Conservation (phyloP, 352 stramenopile species). For the Phytopythium sindhum region DNA sequence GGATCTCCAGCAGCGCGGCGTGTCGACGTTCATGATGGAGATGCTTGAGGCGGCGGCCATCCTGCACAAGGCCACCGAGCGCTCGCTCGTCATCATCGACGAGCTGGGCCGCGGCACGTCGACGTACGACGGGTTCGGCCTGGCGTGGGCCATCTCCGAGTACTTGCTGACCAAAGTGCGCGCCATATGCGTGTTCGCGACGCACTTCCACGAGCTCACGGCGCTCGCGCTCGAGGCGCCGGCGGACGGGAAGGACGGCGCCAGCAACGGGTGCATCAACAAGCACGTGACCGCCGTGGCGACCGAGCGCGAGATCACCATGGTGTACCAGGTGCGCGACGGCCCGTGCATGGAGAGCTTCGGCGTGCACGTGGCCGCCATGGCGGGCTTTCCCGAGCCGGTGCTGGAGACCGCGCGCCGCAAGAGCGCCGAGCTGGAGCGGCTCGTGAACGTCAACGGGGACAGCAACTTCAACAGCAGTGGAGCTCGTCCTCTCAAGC, state of each 20-base stretch:
- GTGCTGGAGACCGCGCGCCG: slow-evolving; percentile 93
- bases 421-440: slow-evolving; percentile 95
- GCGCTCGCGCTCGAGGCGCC: slow-evolving; percentile 78
- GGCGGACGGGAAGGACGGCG: slow-evolving; percentile 11
- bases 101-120: slow-evolving; percentile 98
- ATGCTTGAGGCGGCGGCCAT: slow-evolving; percentile 99
- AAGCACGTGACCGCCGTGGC: slow-evolving; percentile 95
- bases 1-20: slow-evolving; percentile 95
- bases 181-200: slow-evolving; percentile 93
- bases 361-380: slow-evolving; percentile 97
- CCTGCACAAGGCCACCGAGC: slow-evolving; percentile 90
- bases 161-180: slow-evolving; percentile 93
- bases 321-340: slow-evolving; percentile 90
- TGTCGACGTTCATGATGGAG: slow-evolving; percentile 99
- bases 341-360: slow-evolving; percentile 98
- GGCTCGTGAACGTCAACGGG: slow-evolving; percentile 47
- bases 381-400: slow-evolving; percentile 92
- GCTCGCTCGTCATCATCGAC: slow-evolving; percentile 98
- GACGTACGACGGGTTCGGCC: slow-evolving; percentile 97
- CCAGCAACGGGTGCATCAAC: slow-evolving; percentile 83
- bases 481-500: slow-evolving; percentile 1
- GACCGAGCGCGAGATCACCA: slow-evolving; percentile 81
- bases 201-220: slow-evolving; percentile 99
- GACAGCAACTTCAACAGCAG: neutral
- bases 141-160: slow-evolving; percentile 98